phyloP scores from a whole-genome alignment of 1,284 basidiomycete genomes.

The Porodaedalea pini region DNA sequence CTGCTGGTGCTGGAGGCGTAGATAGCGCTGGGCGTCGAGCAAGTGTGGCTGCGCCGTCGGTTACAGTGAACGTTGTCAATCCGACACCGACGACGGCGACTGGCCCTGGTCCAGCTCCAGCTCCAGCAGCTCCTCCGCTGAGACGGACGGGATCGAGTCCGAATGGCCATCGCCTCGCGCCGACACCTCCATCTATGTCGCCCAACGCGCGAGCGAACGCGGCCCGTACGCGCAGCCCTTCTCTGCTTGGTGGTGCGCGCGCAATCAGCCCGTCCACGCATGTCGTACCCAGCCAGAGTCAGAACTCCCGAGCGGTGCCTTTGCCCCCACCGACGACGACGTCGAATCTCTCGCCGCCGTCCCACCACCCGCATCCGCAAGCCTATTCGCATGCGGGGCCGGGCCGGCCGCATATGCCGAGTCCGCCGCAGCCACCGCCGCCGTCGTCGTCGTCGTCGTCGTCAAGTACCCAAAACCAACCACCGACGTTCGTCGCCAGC shows the following conservation, averaged over 20 bases:
- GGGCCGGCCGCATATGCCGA: slow-evolving; percentile 3
- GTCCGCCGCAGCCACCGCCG: slow-evolving; percentile 6
- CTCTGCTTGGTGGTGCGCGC: slow-evolving; percentile 15
- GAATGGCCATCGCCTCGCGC: background rate
- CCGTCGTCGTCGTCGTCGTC: background rate
- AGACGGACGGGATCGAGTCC: slow-evolving; percentile 9
- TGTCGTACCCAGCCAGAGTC: slow-evolving; percentile 7
- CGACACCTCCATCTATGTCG: slow-evolving; percentile 13
- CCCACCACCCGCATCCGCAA: slow-evolving; percentile 7
- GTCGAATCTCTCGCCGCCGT: slow-evolving; percentile 13
- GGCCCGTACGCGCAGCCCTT: slow-evolving; percentile 9
- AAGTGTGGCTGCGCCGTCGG: slow-evolving; percentile 12
- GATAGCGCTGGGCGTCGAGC: slow-evolving; percentile 6
- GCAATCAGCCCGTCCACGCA: slow-evolving; percentile 8
- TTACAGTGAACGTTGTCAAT: slow-evolving; percentile 19
- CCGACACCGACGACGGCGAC: slow-evolving; percentile 18
- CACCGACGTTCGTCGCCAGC: slow-evolving; percentile 16
- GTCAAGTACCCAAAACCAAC: slow-evolving; percentile 13
- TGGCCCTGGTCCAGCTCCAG: slow-evolving; percentile 2
- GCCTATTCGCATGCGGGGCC: background rate
- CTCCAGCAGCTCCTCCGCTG: background rate
- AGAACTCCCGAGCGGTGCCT: background rate
- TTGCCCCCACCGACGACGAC: background rate
- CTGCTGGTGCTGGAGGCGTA: slow-evolving; percentile 9
- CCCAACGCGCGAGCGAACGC: background rate